phyloP scores from a whole-genome alignment of 208 protist species.

The Porcisia deanei region DNA sequence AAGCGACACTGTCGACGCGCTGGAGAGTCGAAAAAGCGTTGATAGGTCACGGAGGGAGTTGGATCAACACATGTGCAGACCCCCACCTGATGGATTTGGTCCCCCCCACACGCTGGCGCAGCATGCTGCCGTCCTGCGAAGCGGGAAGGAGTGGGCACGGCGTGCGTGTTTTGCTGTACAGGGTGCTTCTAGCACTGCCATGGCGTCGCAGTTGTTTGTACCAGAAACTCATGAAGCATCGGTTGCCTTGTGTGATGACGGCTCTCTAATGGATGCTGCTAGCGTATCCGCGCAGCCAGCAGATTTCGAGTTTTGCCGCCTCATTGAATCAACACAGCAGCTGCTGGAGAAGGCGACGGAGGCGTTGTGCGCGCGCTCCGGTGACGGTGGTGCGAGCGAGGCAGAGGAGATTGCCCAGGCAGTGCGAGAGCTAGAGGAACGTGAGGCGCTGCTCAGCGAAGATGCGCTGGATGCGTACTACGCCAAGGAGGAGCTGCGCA shows the following conservation, averaged over 20 bases:
- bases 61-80: neutral
- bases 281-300: neutral
- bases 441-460: constrained; percentile 11
- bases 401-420: neutral
- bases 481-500: constrained; percentile 12
- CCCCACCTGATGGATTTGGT: neutral
- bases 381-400: too few relatives aligned
- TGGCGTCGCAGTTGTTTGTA: constrained; percentile 19
- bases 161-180: constrained; percentile 19
- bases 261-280: neutral
- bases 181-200: constrained; percentile 7
- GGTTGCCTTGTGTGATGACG: neutral
- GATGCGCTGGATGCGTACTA: constrained; percentile 22
- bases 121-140: constrained; percentile 16
- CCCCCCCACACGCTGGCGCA: neutral
- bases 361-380: neutral
- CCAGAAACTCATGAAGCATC: neutral
- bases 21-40: neutral
- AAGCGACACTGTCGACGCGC: neutral
- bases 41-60: neutral
- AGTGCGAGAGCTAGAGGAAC: constrained; percentile 21
- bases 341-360: constrained; percentile 13
- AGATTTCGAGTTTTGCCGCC: constrained; percentile 5
- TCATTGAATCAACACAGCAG: constrained; percentile 20
- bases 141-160: constrained; percentile 26